Evolutionary conservation across 164 flowering plant genomes (phyloP).

Genomic region (Santalum album): DNA sequence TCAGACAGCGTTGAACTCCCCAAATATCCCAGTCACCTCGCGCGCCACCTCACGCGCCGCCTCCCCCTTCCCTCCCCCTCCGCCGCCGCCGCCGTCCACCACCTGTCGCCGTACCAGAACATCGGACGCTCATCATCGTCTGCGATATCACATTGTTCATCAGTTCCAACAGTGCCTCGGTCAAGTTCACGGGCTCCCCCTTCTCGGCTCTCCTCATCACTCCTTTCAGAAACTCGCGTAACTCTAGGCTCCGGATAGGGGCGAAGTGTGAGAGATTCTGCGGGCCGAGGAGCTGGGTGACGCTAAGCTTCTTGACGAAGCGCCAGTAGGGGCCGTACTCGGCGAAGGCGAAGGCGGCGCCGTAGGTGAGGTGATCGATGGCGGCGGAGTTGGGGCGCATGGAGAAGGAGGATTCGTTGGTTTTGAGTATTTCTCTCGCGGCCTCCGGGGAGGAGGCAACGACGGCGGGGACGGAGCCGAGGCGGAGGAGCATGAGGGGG

Average conservation of each 20-base stretch:
- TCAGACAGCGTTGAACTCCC: constrained; percentile 48
- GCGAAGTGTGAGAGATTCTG: constrained; percentile 20
- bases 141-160: constrained; percentile 39
- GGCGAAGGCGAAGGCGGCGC: constrained; percentile 34
- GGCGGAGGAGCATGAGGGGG: constrained; percentile 35
- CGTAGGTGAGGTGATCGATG: constrained; percentile 26
- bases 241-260: constrained; percentile 24
- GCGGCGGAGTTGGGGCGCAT: constrained; percentile 25
- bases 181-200: constrained; percentile 25
- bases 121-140: constrained; percentile 33
- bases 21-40: constrained; percentile 32
- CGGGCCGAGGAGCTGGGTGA: constrained; percentile 36
- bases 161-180: constrained; percentile 26
- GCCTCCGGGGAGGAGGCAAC: constrained; percentile 35
- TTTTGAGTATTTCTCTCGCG: constrained; percentile 40
- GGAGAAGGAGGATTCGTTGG: constrained; percentile 38
- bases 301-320: constrained; percentile 44
- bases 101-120: constrained; percentile 25
- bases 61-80: too few relatives aligned
- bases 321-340: constrained; percentile 63
- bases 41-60: too few relatives aligned
- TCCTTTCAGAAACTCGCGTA: constrained; percentile 12
- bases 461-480: constrained; percentile 41
- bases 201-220: constrained; percentile 10
- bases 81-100: constrained; percentile 23